These are phyloP conservation scores for Brassica juncea DNA, from an alignment of 345 rosid genomes.

Conservation along the genomic window DNA sequence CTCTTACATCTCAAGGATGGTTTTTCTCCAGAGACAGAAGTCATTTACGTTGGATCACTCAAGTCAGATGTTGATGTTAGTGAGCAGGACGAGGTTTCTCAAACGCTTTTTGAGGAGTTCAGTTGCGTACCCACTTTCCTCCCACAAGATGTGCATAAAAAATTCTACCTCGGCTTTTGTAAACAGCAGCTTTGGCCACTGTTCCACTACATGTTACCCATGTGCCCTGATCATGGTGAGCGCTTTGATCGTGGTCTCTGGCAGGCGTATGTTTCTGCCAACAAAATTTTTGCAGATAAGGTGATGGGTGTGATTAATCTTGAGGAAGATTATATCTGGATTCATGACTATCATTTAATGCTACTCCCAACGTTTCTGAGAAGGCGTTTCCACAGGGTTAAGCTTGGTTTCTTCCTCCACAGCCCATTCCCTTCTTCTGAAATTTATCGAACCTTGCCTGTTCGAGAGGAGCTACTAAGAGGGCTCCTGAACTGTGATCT, in stretches of 20 bases:
- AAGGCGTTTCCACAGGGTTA: constrained; percentile 45
- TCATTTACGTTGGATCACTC: constrained; percentile 50
- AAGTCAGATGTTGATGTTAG: constrained; percentile 41
- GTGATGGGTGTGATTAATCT: constrained; percentile 49
- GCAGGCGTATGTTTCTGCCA: constrained; percentile 56
- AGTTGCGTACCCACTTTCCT: constrained; percentile 51
- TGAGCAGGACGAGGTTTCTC: constrained; percentile 53
- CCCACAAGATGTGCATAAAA: constrained; percentile 46
- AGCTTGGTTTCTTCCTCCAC: constrained; percentile 57
- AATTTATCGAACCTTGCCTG: constrained; percentile 52
- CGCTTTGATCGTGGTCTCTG: constrained; percentile 46
- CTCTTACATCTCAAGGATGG: constrained; percentile 48
- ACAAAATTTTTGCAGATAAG: constrained; percentile 53
- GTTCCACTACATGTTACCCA: constrained; percentile 55
- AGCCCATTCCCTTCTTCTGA: constrained; percentile 57
- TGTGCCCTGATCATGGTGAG: constrained; percentile 48
- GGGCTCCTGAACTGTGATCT: constrained; percentile 51
- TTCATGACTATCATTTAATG: constrained; percentile 56
- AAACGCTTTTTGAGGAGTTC: constrained; percentile 45
- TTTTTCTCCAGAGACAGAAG: constrained; percentile 44
- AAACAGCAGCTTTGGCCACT: constrained; percentile 55
- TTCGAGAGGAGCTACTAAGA: constrained; percentile 47
- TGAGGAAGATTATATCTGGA: constrained; percentile 51
- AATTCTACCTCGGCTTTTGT: constrained; percentile 51
- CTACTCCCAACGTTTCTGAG: constrained; percentile 51